Evolutionary conservation across 2,329 filamentous ascomycete genomes (phyloP).

Genomic region (Didymellaceae sp.): DNA sequence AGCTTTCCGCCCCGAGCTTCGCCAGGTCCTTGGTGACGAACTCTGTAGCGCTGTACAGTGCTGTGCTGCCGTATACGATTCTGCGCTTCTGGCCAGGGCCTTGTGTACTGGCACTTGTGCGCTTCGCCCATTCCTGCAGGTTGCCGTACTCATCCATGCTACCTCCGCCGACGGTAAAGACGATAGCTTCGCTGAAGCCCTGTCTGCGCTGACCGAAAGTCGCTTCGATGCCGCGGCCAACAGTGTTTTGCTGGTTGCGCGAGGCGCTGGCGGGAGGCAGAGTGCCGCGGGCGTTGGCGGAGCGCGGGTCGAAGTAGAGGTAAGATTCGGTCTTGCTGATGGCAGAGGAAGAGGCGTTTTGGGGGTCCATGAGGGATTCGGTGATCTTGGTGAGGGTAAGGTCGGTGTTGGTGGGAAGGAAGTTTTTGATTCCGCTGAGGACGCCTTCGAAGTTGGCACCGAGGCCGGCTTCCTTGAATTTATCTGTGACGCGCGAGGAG

Average conservation of each 20-base stretch:
- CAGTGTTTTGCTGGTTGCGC: constrained; percentile 50
- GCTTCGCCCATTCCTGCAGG: constrained; percentile 90
- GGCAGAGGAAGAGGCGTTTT: constrained; percentile 85
- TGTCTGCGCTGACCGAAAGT: constrained; percentile 91
- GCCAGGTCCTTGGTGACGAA: constrained; percentile 65
- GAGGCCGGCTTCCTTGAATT: constrained; percentile 89
- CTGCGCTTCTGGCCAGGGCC: constrained; percentile 70
- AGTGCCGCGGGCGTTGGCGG: constrained; percentile 88
- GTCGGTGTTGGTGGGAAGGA: constrained; percentile 94
- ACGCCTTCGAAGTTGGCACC: constrained; percentile 90
- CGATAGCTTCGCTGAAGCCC: constrained; percentile 86
- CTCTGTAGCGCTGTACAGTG: constrained; percentile 67
- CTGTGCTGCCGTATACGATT: constrained; percentile 94
- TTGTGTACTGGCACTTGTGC: constrained; percentile 67
- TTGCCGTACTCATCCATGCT: constrained; percentile 99
- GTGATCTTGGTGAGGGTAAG: constrained; percentile 97
- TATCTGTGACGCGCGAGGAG: constrained; percentile 88
- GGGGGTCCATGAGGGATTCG: constrained; percentile 96
- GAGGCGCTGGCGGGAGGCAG: constrained; percentile 78
- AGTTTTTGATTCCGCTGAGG: constrained; percentile 96
- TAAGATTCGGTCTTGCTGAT: constrained; percentile 97
- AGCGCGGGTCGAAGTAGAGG: constrained; percentile 95
- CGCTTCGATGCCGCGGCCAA: constrained; percentile 69
- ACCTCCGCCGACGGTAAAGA: constrained; percentile 91
- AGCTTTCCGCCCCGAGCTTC: constrained; percentile 61